phyloP scores from a whole-genome alignment of 2,329 filamentous ascomycete species.

The Talaromyces sp. region DNA sequence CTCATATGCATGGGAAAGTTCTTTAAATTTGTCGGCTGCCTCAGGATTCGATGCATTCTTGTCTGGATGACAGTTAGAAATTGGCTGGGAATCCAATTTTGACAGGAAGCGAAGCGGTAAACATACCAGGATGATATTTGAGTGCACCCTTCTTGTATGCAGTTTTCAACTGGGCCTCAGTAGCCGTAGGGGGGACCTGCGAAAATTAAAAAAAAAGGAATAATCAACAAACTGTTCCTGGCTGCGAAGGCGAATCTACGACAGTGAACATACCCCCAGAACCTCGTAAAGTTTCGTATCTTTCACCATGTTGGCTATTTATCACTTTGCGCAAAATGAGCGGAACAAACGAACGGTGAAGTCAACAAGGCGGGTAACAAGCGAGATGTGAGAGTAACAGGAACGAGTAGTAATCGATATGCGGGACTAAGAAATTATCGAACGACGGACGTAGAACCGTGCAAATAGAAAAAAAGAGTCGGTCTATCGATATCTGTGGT shows the following conservation, averaged over 20 bases:
- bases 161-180: slow-evolving; percentile 84
- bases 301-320: slow-evolving; percentile 46
- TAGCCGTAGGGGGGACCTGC: slow-evolving; percentile 71
- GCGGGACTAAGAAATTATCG: neutral
- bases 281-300: slow-evolving; percentile 47
- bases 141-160: slow-evolving; percentile 92
- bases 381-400: neutral
- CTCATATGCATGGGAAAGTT: slow-evolving; percentile 93
- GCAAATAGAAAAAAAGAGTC: neutral
- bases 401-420: neutral
- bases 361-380: neutral
- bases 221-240: neutral
- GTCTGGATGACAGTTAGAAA: slow-evolving; percentile 50
- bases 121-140: slow-evolving; percentile 84
- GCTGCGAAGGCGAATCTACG: neutral
- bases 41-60: slow-evolving; percentile 94
- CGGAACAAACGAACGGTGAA: neutral
- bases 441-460: neutral
- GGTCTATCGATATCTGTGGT: neutral
- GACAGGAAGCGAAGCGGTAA: neutral
- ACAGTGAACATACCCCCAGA: slow-evolving; percentile 40
- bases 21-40: slow-evolving; percentile 97
- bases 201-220: slow-evolving; percentile 5
- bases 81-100: neutral
- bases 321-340: slow-evolving; percentile 28